Percentiles rank a stretch among this genome's conserved stretches.
Conservation (phyloP, 768 basidiomycete genomes). For the Amanita brunnescens region DNA sequence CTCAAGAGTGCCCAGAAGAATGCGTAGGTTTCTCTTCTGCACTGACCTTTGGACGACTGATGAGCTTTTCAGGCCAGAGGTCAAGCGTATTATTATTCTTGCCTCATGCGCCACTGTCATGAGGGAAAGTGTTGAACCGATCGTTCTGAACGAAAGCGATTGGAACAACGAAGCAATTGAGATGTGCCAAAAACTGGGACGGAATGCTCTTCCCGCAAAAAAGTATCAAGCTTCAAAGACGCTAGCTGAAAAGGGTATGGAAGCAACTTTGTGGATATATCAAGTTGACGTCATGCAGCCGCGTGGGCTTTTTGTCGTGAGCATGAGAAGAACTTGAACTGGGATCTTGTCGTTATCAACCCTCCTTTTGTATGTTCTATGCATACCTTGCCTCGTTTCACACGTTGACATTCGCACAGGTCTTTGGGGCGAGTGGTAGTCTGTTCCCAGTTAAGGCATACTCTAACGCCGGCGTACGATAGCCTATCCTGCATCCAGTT, state of each 20-base stretch:
- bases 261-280: background rate
- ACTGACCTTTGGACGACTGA: background rate
- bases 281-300: constrained; percentile 17
- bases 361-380: constrained; percentile 39
- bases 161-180: constrained; percentile 50
- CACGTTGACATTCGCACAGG: constrained; percentile 11
- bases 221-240: constrained; percentile 59
- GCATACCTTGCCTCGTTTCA: background rate
- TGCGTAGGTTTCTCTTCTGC: constrained; percentile 24
- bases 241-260: constrained; percentile 49
- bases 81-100: constrained; percentile 66
- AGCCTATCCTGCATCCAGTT: constrained; percentile 35
- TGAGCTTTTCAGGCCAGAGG: constrained; percentile 17
- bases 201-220: constrained; percentile 25
- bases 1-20: constrained; percentile 50
- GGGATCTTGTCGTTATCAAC: constrained; percentile 46
- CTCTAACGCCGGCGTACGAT: background rate
- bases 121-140: constrained; percentile 15
- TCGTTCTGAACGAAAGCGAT: constrained; percentile 38
- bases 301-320: constrained; percentile 34
- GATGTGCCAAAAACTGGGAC: constrained; percentile 40
- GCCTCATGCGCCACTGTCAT: constrained; percentile 49
- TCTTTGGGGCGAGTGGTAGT: constrained; percentile 16
- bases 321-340: constrained; percentile 32
- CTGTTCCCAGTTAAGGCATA: too few relatives aligned